Evolutionary conservation across 2,329 filamentous ascomycete genomes (phyloP), one percentile per base, ranked within the genome.

Genomic region (Stromatinia cepivora): DNA sequence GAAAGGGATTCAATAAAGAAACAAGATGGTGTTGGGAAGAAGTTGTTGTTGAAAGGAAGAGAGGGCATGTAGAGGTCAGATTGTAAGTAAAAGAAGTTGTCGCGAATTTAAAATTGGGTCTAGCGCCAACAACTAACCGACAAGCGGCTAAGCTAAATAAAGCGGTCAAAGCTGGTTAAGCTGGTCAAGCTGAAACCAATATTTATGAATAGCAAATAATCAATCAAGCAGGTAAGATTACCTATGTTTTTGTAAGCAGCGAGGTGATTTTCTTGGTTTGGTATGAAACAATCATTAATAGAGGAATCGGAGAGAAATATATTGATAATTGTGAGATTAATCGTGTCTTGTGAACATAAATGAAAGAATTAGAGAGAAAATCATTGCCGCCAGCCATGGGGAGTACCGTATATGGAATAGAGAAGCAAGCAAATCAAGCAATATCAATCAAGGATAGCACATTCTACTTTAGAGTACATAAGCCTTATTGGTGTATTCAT

Each of bases 41-140:
- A 10, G 59, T 36, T 61, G 39, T 63, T 66, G 62, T 70, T 62
- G 57, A 68, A 70, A 68, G 57, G 39, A 57, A 64, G 61, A 70
- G n/a, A n/a, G n/a, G 54, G 48, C 52, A 63, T 36, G 57, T 50
- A 28, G 25, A 39, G 61, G 61, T 50, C 46, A 39, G 57, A 67
- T 67, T 20, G 54, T 67, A 58, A 1, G 65, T 67, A 62, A 67
- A 67, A 67, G 66, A 62, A 67, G 56, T 62, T 31, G 66, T 62
- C 66, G 66, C 66, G 66, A 62, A 54, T 53, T 68, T 54, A 63
- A 63, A 63, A 68, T 54, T 63, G 57, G 66, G 39, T 25, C 66
- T 53, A 53, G 53, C 62, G 66, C 57, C 59, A 34, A 54, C n/a
- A 46, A 42, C 71, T 70, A 72, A 68, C 66, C 34, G 25, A 68